Evolutionary conservation across 2,329 filamentous ascomycete species (phyloP), one percentile per base, ranked within the genome.

Genomic region (Penicillium sp.): DNA sequence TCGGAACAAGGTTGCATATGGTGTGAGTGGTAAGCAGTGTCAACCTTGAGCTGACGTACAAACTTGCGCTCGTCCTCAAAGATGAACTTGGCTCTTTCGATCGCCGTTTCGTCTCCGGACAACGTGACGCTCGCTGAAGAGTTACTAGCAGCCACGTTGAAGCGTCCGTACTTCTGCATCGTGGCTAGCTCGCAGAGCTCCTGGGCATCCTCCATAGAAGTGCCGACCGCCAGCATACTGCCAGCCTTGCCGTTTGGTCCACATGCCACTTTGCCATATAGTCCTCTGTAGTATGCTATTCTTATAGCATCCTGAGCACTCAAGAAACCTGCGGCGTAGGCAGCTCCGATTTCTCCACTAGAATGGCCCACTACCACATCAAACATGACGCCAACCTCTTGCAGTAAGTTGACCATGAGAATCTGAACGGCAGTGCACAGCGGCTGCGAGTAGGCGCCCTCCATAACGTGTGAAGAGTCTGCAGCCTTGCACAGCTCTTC

Each of bases 321-420:
- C 12, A 81, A 56, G 6, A 68, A 64, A 0, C 76, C 78, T 0
- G 76, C 72, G 1, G 77, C 75, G 51, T 77, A 81, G 0, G 74
- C 77, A 0, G 75, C 75, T 0, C 72, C 75, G 24, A 79, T 79
- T 59, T 80, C 78, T 8, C 78, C 78, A 0, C 72, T 74, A 0
- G 75, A 78, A 60, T 79, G 78, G 11, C 78, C 77, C 3, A 77
- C 68, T 0, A 76, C 73, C 2, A 66, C 68, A 5, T 48, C 24
- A 5, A 74, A 66, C 0, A 45, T 35, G 14, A 77, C 53, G 9
- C 70, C 68, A 14, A 67, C 68, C 0, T 59, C 46, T 1, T 55
- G 48, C 14, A 65, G 58, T 16, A 64, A 49, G n/a, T 59, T 56
- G 1, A 64, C 56, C 2, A 65, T 46, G 1, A 55, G 38, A 18